Percentiles rank a stretch among this genome's conserved stretches.
These are phyloP conservation scores for Candolleomyces aberdarensis DNA, from an alignment of 768 basidiomycete genomes.

Conservation along the genomic window DNA sequence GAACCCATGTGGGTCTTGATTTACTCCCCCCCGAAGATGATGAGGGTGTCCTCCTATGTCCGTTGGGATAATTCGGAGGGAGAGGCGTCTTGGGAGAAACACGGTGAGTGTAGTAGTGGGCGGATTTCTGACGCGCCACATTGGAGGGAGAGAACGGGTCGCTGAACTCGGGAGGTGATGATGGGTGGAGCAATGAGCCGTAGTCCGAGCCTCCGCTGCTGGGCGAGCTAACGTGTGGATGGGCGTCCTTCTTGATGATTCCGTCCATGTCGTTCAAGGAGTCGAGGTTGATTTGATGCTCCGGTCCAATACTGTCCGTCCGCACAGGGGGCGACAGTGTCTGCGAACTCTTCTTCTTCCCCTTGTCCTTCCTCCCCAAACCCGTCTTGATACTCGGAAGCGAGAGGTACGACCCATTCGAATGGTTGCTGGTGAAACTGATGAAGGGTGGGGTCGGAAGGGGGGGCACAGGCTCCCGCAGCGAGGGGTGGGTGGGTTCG, in stretches of 20 bases:
- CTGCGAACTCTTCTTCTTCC: constrained; percentile 29
- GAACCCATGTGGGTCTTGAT: not conserved
- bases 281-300: constrained; percentile 60
- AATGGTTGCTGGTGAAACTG: constrained; percentile 17
- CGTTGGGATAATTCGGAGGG: constrained; percentile 1
- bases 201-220: constrained; percentile 37
- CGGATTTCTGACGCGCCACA: not conserved
- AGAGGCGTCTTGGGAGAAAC: constrained; percentile 11
- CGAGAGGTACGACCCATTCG: constrained; percentile 2
- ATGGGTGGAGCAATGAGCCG: constrained; percentile 21
- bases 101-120: not conserved
- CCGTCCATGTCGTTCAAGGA: constrained; percentile 79
- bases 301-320: constrained; percentile 25
- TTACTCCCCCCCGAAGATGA: too few relatives aligned
- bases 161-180: constrained; percentile 32
- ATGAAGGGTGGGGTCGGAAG: constrained; percentile 22
- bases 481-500: constrained; percentile 36
- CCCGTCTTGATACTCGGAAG: constrained; percentile 23
- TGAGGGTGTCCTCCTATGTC: not conserved
- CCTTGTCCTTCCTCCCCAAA: constrained; percentile 14
- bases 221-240: constrained; percentile 30
- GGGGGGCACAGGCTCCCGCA: constrained; percentile 30
- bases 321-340: constrained; percentile 28
- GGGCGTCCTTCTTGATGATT: constrained; percentile 52
- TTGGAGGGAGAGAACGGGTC: constrained; percentile 34